Conservation (phyloP, 805 yeast genomes). For the Monosporozyma unispora region DNA sequence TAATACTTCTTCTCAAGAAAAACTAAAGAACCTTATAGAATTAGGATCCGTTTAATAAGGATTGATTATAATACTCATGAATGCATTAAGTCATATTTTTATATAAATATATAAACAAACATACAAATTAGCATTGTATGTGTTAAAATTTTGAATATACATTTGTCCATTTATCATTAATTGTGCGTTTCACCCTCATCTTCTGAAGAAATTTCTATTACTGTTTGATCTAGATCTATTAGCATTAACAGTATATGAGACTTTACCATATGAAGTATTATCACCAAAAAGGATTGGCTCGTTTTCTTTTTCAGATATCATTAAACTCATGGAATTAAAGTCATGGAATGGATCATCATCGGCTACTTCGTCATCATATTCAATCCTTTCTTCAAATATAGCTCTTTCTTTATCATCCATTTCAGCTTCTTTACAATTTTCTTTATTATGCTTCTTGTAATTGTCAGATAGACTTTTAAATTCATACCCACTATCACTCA, state of each 20-base stretch:
- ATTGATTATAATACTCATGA: not conserved
- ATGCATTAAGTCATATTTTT: not conserved
- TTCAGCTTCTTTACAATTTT: not conserved
- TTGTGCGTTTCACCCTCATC: slow-evolving; percentile 7
- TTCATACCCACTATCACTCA: slow-evolving; percentile 46
- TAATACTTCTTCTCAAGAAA: not conserved
- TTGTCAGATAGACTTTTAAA: slow-evolving; percentile 33
- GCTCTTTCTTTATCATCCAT: slow-evolving; percentile 20
- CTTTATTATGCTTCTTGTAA: slow-evolving; percentile 9
- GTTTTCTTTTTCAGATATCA: slow-evolving; percentile 50
- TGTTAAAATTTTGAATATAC: too few relatives aligned
- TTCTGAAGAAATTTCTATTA: slow-evolving; percentile 29
- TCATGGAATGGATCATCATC: slow-evolving; percentile 70
- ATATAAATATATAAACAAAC: not conserved
- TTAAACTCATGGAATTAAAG: slow-evolving; percentile 79
- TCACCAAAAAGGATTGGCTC: slow-evolving; percentile 42
- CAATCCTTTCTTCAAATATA: slow-evolving; percentile 29
- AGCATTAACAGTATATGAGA: slow-evolving; percentile 33
- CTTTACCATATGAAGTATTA: slow-evolving; percentile 34
- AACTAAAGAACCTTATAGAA: not conserved
- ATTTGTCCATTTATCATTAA: not conserved
- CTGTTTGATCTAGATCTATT: slow-evolving; percentile 34
- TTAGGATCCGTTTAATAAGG: not conserved
- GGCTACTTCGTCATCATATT: slow-evolving; percentile 30
- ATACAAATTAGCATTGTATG: not conserved